These are phyloP conservation scores for Phlebiopsis gigantea DNA, from an alignment of 768 basidiomycete genomes.

Conservation along the genomic window DNA sequence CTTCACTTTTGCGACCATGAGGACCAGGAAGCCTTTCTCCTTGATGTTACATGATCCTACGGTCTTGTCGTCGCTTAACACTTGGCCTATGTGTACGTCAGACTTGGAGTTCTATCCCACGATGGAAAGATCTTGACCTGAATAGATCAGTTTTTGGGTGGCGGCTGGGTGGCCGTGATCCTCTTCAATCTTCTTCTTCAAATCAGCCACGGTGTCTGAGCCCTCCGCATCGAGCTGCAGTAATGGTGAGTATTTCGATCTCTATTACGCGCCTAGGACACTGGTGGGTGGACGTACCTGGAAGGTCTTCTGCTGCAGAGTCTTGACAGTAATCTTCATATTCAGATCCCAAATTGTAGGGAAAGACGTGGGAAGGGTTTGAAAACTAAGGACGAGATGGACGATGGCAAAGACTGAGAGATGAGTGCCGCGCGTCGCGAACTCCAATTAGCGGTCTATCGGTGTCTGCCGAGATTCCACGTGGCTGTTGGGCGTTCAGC, in stretches of 20 bases:
- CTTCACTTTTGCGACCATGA: conserved; percentile 96
- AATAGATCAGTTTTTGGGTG: conserved; percentile 90
- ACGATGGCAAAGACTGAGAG: not conserved
- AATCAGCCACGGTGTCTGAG: conserved; percentile 63
- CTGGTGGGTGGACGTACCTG: conserved; percentile 38
- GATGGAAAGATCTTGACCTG: conserved; percentile 49
- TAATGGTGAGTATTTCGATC: not conserved
- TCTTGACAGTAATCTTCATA: conserved; percentile 95
- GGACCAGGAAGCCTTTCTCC: conserved; percentile 98
- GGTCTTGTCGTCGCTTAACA: conserved; percentile 83
- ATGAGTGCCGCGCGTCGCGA: conserved; percentile 13
- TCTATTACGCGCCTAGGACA: not conserved
- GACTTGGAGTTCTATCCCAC: not conserved
- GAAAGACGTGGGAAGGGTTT: not conserved
- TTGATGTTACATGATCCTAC: conserved; percentile 88
- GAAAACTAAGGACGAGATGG: not conserved
- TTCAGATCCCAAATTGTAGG: conserved; percentile 16
- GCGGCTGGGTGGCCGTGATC: conserved; percentile 69
- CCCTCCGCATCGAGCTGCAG: conserved; percentile 74
- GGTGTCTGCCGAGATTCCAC: conserved; percentile 8
- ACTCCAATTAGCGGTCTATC: conserved; percentile 5
- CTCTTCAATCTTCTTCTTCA: conserved; percentile 83
- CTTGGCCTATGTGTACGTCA: conserved; percentile 61
- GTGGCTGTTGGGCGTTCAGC: not conserved
- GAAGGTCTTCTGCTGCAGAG: conserved; percentile 90